Percentiles rank a stretch among this genome's conserved stretches.
Evolutionary conservation across 768 basidiomycete genomes (phyloP).

Genomic region (Tubosaeta brunneosetosa): DNA sequence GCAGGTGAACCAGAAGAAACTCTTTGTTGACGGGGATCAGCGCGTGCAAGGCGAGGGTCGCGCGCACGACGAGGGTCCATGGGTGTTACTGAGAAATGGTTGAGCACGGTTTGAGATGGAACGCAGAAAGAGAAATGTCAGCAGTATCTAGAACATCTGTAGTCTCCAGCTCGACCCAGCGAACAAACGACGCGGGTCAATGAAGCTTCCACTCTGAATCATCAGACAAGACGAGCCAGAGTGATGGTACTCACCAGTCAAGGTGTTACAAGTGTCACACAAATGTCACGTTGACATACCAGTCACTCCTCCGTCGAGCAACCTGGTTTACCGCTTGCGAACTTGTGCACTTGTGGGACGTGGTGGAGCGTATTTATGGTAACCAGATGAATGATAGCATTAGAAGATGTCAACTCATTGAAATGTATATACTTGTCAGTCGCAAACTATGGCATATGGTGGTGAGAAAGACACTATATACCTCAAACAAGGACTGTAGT

Average conservation of each 20-base stretch:
- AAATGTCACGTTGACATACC: conserved; percentile 10
- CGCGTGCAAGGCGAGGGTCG: conserved; percentile 73
- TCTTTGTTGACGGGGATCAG: conserved; percentile 60
- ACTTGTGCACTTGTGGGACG: too few relatives aligned
- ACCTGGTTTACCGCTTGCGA: too few relatives aligned
- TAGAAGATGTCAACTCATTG: too few relatives aligned
- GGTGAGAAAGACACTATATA: conserved; percentile 45
- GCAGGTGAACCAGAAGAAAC: conserved; percentile 38
- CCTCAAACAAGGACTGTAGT: conserved; percentile 72
- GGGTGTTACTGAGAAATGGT: conserved; percentile 8
- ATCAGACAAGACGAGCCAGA: conserved; percentile 40
- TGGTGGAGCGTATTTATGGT: too few relatives aligned
- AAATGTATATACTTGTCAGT: conserved; percentile 21
- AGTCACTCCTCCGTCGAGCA: too few relatives aligned
- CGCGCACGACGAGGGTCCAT: conserved; percentile 83
- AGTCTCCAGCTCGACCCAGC: conserved; percentile 74
- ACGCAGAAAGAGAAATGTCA: conserved; percentile 45
- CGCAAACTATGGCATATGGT: conserved; percentile 60
- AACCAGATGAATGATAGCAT: too few relatives aligned
- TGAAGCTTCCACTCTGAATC: conserved; percentile 94
- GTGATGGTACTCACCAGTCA: conserved; percentile 18
- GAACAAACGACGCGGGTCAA: conserved; percentile 47
- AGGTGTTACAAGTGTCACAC: conserved; percentile 7
- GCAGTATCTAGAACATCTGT: conserved; percentile 90
- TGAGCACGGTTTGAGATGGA: conserved; percentile 14